Evolutionary conservation across 768 basidiomycete genomes (phyloP).

Genomic region (Cystofilobasidium ferigula): DNA sequence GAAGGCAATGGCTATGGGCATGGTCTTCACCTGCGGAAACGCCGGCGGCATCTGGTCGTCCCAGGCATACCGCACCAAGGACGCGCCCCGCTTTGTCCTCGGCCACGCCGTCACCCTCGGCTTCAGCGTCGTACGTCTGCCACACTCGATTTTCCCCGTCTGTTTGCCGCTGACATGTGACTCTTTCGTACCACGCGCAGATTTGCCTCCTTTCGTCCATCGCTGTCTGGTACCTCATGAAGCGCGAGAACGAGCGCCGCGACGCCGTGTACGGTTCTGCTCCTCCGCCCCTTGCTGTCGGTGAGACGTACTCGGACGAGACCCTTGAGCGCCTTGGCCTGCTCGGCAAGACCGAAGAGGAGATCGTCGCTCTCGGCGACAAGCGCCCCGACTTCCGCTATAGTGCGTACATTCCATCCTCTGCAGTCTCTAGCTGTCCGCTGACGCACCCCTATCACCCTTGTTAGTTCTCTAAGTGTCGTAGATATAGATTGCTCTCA

Average conservation of each 20-base stretch:
- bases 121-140: slow-evolving; percentile 29
- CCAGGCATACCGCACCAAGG: slow-evolving; percentile 34
- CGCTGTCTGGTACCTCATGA: slow-evolving; percentile 31
- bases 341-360: slow-evolving; percentile 14
- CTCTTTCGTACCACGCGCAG: slow-evolving; percentile 12
- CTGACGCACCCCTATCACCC: no score
- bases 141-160: not conserved
- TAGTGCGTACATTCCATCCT: not conserved
- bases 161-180: not conserved
- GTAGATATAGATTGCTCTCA: no score
- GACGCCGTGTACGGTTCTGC: slow-evolving; percentile 36
- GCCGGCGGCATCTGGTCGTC: slow-evolving; percentile 36
- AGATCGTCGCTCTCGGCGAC: slow-evolving; percentile 23
- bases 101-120: slow-evolving; percentile 37
- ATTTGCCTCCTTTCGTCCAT: slow-evolving; percentile 31
- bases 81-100: slow-evolving; percentile 32
- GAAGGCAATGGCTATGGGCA: slow-evolving; percentile 34
- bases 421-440: no score
- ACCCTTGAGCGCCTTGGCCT: slow-evolving; percentile 16
- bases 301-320: slow-evolving; percentile 13
- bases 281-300: not conserved
- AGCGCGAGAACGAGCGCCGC: slow-evolving; percentile 38
- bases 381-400: slow-evolving; percentile 16
- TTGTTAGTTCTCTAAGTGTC: no score
- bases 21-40: slow-evolving; percentile 37